A percentile compares a stretch with the other conserved stretches of the same genome.
These are phyloP conservation scores for Hansfordia pulvinata DNA, from an alignment of 2,329 filamentous ascomycete species.

Conservation along the genomic window DNA sequence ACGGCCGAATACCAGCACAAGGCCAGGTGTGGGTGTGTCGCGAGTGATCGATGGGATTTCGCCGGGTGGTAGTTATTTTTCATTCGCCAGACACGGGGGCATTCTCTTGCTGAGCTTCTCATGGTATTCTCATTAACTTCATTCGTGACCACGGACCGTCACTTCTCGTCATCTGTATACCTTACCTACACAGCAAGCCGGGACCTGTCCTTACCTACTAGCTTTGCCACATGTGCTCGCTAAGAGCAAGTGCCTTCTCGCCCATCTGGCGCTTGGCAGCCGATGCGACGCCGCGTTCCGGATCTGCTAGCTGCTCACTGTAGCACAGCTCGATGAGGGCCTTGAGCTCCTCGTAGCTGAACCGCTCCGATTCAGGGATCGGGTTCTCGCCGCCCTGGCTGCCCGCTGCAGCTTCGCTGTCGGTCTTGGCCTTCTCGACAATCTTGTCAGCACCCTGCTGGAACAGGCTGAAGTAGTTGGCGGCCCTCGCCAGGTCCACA, in stretches of 20 bases:
- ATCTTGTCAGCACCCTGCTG: conserved; percentile 51
- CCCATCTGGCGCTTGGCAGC: conserved; percentile 57
- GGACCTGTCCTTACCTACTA: too few species aligned
- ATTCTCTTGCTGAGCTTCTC: too few species aligned
- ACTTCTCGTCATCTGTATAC: too few species aligned
- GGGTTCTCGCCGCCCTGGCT: conserved; percentile 21
- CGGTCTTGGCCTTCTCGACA: conserved; percentile 44
- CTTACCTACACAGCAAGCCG: too few species aligned
- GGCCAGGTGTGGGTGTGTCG: too few species aligned
- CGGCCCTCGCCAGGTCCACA: conserved; percentile 48
- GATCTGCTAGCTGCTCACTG: conserved; percentile 51
- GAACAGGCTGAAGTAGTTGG: conserved; percentile 58
- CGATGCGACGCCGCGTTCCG: conserved; percentile 52
- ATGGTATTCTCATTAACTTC: too few species aligned
- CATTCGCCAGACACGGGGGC: too few species aligned
- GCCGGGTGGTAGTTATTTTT: too few species aligned
- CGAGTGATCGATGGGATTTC: too few species aligned
- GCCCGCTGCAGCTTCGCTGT: conserved; percentile 15
- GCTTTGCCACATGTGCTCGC: conserved; percentile 59
- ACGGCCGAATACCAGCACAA: too few species aligned
- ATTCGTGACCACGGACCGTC: too few species aligned
- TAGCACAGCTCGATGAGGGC: conserved; percentile 53
- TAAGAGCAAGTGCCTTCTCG: conserved; percentile 55
- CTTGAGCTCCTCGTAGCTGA: conserved; percentile 55
- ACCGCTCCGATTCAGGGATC: conserved; percentile 26